Evolutionary conservation across 805 yeast genomes (phyloP), one percentile per base, ranked within the genome.

Genomic region (Saturnispora hagleri): DNA sequence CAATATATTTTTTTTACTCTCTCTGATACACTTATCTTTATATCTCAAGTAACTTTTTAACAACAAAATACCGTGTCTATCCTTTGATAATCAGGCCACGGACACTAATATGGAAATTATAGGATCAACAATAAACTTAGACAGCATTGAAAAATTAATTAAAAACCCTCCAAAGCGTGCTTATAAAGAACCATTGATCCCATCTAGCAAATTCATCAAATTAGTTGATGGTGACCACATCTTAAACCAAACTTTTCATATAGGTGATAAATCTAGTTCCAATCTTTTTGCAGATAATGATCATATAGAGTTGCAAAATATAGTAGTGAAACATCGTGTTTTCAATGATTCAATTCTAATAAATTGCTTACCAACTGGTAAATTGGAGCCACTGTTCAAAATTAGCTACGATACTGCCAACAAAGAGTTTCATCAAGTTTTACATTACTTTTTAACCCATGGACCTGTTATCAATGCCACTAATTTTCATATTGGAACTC

Each of bases 401-500:
- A 18, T 50, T 31, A 36, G 33, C 15, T 41, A 28, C 33, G 28
- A 20, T 15, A 13, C 22, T 26, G 9, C 17, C 10, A 33, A 46
- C 26, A 44, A 41, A 17, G 47, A 43, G 27, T 31, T 48, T 41
- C 33, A 41, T 33, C 28, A 33, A 15, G 38, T 24, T 3, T 15
- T 44, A 26, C 53, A 50, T 26, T 46, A 46, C n/a, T 50, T 50
- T 40, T 22, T 50, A 10, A 46, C 46, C 1, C 35, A 46, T 27
- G 46, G 50, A 2, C 53, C 49, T 5, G 47, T 50, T n/a, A 46
- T 46, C 17, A 40, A 41, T 41, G 49, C 53, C 13, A 10, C 31
- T 10, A 50, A 50, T 33, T 50, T 50, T 41, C 47, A 46, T 27
- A 43, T 50, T 5, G 46, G 41, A 3, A 45, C 53, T 4, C 49